A percentile compares a stretch with the other conserved stretches of the same genome.
Evolutionary conservation across 225 moss, liverwort and hornwort species (phyloP).

Genomic region (Sphagnum tenellum): DNA sequence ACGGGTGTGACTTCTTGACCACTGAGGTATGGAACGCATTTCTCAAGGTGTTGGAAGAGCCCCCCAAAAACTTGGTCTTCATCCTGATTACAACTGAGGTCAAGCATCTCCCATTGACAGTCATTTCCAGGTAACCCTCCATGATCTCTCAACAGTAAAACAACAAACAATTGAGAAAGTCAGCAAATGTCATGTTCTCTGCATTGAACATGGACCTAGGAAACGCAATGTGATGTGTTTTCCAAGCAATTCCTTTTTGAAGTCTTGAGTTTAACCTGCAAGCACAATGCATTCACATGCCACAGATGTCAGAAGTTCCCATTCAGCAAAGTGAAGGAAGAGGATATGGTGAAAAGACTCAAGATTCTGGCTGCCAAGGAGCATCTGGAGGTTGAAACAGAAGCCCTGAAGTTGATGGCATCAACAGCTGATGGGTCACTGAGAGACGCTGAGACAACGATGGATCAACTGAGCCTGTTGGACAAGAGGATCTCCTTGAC

Average conservation of each 20-base stretch:
- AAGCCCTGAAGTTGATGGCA: conserved; percentile 60
- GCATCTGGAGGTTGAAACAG: conserved; percentile 43
- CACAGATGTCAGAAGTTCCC: conserved; percentile 68
- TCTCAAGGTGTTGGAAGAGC: conserved; percentile 73
- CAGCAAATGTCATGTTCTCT: too few species aligned
- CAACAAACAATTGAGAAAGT: too few species aligned
- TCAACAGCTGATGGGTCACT: conserved; percentile 67
- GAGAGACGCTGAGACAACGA: conserved; percentile 63
- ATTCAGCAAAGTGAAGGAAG: conserved; percentile 71
- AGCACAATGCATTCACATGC: not conserved
- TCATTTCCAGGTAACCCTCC: conserved; percentile 34
- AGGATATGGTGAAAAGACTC: conserved; percentile 54
- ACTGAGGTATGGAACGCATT: conserved; percentile 75
- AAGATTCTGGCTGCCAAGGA: conserved; percentile 43
- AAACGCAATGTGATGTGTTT: too few species aligned
- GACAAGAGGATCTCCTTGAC: conserved; percentile 53
- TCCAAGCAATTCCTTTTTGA: too few species aligned
- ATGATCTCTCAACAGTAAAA: too few species aligned
- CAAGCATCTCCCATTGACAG: conserved; percentile 57
- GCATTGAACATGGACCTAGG: too few species aligned
- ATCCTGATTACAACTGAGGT: conserved; percentile 67
- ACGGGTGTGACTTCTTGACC: conserved; percentile 63
- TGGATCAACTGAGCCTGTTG: conserved; percentile 72
- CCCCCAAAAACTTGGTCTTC: conserved; percentile 70
- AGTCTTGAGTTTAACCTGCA: too few species aligned